Evolutionary conservation across 495 filamentous ascomycete species (phyloP).

Genomic region (Hypomontagnella monticulosa): DNA sequence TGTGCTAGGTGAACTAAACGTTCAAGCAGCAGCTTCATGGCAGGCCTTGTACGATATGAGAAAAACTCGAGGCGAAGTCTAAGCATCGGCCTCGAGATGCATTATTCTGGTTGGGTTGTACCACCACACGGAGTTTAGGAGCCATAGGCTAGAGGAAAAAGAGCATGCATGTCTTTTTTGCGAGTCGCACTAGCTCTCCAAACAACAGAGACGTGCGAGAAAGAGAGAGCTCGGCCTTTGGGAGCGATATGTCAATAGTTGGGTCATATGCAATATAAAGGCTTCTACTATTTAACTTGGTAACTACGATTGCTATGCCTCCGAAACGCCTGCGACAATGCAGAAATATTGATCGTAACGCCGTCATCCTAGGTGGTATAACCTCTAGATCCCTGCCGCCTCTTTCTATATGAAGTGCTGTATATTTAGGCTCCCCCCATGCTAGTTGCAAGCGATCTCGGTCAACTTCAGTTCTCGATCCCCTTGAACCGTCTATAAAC

Average conservation of each 20-base stretch:
- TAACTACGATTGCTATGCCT: slow-evolving; percentile 6
- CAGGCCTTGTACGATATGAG: slow-evolving; percentile 32
- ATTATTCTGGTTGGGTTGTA: slow-evolving; percentile 13
- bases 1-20: background rate
- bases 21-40: background rate
- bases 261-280: slow-evolving; percentile 12
- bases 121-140: slow-evolving; percentile 38
- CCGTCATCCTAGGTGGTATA: slow-evolving; percentile 37
- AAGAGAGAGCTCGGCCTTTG: background rate
- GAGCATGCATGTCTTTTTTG: slow-evolving; percentile 10
- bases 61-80: slow-evolving; percentile 8
- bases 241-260: background rate
- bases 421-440: slow-evolving; percentile 16
- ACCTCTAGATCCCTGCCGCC: slow-evolving; percentile 24
- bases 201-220: background rate
- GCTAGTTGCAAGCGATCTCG: slow-evolving; percentile 5
- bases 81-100: slow-evolving; percentile 1
- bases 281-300: background rate
- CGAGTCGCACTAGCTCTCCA: background rate
- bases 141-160: slow-evolving; percentile 12
- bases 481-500: slow-evolving; percentile 64
- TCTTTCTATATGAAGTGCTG: slow-evolving; percentile 23
- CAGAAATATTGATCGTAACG: slow-evolving; percentile 23
- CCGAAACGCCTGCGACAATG: slow-evolving; percentile 31
- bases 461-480: slow-evolving; percentile 47